These are phyloP conservation scores for Podaxis carcinomalis DNA, from an alignment of 768 basidiomycete genomes.

Conservation along the genomic window DNA sequence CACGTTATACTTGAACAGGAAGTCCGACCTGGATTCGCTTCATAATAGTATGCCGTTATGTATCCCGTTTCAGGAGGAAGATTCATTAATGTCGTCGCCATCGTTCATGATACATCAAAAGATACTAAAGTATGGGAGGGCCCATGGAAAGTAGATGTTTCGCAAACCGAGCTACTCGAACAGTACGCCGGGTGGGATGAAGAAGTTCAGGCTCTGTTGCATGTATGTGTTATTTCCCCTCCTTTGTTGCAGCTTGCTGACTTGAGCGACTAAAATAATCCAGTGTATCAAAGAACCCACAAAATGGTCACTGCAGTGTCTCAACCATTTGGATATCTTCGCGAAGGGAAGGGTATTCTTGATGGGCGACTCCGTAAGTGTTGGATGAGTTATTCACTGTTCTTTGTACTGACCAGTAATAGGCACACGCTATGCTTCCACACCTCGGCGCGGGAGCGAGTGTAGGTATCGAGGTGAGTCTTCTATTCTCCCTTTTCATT, in stretches of 20 bases:
- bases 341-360: conserved; percentile 36
- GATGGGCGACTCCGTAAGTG: conserved; percentile 43
- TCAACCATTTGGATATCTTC: conserved; percentile 36
- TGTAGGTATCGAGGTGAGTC: conserved; percentile 39
- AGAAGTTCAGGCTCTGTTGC: conserved; percentile 13
- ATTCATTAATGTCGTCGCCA: conserved; percentile 44
- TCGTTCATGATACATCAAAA: conserved; percentile 18
- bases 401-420: conserved; percentile 21
- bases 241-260: background rate
- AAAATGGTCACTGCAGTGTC: conserved; percentile 39
- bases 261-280: background rate
- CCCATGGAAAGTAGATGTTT: conserved; percentile 13
- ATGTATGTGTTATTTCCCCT: conserved; percentile 5
- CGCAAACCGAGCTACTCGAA: conserved; percentile 11
- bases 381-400: background rate
- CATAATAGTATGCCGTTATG: conserved; percentile 35
- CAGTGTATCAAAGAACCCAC: conserved; percentile 32
- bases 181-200: conserved; percentile 15
- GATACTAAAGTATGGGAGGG: conserved; percentile 14
- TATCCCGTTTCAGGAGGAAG: conserved; percentile 47
- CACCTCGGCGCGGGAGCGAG: conserved; percentile 47
- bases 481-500: background rate
- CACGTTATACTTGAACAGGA: background rate
- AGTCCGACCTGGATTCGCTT: background rate
- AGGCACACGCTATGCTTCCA: conserved; percentile 46